These are phyloP conservation scores for Moniliella sp. DNA, from an alignment of 1,284 basidiomycete genomes.

Conservation along the genomic window DNA sequence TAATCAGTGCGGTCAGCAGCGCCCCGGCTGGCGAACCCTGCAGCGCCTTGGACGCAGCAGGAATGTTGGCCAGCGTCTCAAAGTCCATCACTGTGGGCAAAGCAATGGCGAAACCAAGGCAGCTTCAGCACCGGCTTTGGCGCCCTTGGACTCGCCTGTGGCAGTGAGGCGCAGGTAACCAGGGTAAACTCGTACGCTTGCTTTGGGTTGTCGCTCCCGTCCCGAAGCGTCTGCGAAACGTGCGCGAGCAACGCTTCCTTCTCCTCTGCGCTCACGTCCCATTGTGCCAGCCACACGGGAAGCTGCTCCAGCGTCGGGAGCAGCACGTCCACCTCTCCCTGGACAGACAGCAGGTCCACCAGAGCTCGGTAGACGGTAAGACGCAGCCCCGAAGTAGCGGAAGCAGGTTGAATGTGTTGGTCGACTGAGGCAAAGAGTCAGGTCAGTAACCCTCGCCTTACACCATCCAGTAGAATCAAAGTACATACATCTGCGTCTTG, in stretches of 20 bases:
- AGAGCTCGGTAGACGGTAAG: slow-evolving; percentile 15
- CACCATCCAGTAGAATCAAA: too few relatives aligned
- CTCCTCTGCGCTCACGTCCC: slow-evolving; percentile 12
- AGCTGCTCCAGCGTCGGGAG: slow-evolving; percentile 12
- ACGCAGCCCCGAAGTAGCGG: slow-evolving; percentile 15
- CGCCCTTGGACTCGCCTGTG: too few relatives aligned
- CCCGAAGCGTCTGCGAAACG: slow-evolving; percentile 14
- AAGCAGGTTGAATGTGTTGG: slow-evolving; percentile 29
- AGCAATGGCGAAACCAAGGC: slow-evolving; percentile 18
- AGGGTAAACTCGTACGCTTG: slow-evolving; percentile 22
- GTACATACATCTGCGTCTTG: too few relatives aligned
- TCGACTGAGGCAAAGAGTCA: too few relatives aligned
- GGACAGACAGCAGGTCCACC: slow-evolving; percentile 11
- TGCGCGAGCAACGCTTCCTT: slow-evolving; percentile 15
- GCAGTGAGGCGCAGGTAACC: slow-evolving; percentile 23
- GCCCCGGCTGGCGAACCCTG: slow-evolving; percentile 10
- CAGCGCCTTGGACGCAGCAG: slow-evolving; percentile 12
- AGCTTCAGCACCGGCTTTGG: too few relatives aligned
- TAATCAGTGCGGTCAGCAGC: slow-evolving; percentile 24
- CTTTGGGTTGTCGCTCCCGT: slow-evolving; percentile 14
- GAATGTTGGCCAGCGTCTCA: slow-evolving; percentile 18
- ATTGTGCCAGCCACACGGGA: slow-evolving; percentile 24
- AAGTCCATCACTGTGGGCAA: slow-evolving; percentile 27
- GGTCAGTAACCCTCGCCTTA: too few relatives aligned
- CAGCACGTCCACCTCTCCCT: slow-evolving; percentile 29